phyloP scores from a whole-genome alignment of 179 eudicot genomes.

The Dionaea muscipula region DNA sequence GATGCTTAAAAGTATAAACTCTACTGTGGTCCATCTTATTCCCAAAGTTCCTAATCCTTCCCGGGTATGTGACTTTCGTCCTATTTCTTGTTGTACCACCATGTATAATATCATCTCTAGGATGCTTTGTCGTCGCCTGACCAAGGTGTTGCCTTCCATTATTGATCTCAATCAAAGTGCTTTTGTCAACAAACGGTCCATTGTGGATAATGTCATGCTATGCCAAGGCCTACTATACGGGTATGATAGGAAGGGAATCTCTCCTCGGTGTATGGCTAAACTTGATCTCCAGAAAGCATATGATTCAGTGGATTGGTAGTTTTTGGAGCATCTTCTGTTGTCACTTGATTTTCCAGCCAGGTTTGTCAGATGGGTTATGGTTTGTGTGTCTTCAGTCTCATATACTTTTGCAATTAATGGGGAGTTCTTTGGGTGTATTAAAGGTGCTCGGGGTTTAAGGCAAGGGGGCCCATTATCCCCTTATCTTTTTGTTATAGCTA shows the following conservation, averaged over 20 bases:
- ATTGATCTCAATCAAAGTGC: background rate
- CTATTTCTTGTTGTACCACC: background rate
- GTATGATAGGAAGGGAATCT: too few species aligned
- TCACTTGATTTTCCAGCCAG: background rate
- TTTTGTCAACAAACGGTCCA: background rate
- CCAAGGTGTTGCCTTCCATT: background rate
- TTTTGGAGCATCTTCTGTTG: background rate
- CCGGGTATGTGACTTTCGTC: background rate
- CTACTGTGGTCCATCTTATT: background rate
- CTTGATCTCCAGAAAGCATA: slow-evolving; percentile 4
- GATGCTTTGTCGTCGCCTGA: background rate
- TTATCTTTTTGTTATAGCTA: background rate
- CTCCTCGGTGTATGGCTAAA: background rate
- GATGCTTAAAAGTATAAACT: background rate
- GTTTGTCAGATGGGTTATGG: background rate
- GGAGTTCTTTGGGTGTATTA: background rate
- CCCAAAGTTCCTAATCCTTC: background rate
- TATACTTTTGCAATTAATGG: background rate
- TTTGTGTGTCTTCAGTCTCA: background rate
- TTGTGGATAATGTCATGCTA: background rate
- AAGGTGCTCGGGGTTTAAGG: background rate
- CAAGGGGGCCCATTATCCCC: background rate
- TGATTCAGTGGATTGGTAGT: background rate
- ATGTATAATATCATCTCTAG: slow-evolving; percentile 4
- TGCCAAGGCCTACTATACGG: background rate